These are phyloP conservation scores for Suillus variegatus DNA, from an alignment of 768 basidiomycete genomes.

Conservation along the genomic window DNA sequence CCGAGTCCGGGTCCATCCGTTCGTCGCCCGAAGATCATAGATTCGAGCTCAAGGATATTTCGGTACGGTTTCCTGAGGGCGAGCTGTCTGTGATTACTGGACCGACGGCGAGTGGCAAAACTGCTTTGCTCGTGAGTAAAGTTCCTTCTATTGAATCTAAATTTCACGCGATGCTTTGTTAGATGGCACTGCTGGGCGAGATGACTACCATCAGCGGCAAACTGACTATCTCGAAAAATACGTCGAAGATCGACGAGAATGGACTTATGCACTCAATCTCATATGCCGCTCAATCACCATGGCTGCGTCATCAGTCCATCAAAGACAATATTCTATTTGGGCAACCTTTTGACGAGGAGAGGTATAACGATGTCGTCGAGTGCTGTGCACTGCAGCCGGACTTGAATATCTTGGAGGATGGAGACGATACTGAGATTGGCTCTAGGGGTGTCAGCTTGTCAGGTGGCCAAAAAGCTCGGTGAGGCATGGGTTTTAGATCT, in stretches of 20 bases:
- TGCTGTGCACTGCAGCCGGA: constrained; percentile 84
- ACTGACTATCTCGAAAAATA: constrained; percentile 45
- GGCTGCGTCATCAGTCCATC: constrained; percentile 73
- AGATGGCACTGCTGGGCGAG: constrained; percentile 42
- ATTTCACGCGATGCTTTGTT: not conserved
- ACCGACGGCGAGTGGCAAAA: constrained; percentile 53
- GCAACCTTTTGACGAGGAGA: constrained; percentile 63
- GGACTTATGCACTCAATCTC: constrained; percentile 66
- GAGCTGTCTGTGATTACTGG: constrained; percentile 47
- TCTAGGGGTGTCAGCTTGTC: constrained; percentile 69
- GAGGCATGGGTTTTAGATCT: constrained; percentile 12
- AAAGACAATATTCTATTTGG: constrained; percentile 84
- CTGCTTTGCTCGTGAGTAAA: constrained; percentile 41
- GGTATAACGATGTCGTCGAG: constrained; percentile 77
- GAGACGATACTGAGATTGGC: constrained; percentile 84
- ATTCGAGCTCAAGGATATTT: constrained; percentile 46
- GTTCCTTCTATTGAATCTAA: not conserved
- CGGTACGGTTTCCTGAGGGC: constrained; percentile 48
- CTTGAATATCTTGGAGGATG: constrained; percentile 82
- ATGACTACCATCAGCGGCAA: constrained; percentile 38
- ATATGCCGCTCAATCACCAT: constrained; percentile 73
- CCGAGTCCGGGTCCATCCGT: constrained; percentile 15
- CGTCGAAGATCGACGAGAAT: constrained; percentile 55
- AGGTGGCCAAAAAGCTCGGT: constrained; percentile 84
- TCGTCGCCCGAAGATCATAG: constrained; percentile 27